Conservation (phyloP, 495 filamentous ascomycete species). For the Bacidia rubella region DNA sequence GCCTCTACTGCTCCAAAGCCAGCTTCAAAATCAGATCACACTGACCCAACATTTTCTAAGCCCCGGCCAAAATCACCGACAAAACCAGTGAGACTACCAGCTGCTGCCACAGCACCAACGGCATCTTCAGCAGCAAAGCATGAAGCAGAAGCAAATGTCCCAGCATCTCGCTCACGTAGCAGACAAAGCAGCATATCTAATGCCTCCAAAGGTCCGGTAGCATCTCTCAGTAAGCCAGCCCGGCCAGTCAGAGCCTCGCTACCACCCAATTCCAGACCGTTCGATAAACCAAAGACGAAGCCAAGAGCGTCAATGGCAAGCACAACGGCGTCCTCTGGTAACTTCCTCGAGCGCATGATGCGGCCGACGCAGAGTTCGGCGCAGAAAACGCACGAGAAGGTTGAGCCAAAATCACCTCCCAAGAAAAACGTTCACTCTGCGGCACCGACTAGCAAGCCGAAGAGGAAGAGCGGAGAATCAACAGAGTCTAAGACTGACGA, state of each 20-base stretch:
- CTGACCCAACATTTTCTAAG: constrained; percentile 28
- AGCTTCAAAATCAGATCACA: constrained; percentile 11
- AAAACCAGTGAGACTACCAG: constrained; percentile 44
- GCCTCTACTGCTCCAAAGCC: constrained; percentile 2
- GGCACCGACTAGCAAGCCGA: constrained; percentile 7
- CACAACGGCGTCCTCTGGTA: constrained; percentile 44
- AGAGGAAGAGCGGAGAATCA: constrained; percentile 13
- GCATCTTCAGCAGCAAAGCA: constrained; percentile 45
- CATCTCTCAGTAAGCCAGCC: constrained; percentile 12
- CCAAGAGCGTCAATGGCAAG: constrained; percentile 30
- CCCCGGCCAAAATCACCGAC: constrained; percentile 53
- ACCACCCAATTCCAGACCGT: constrained; percentile 20
- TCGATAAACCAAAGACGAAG: constrained; percentile 27
- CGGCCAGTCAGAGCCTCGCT: constrained; percentile 32
- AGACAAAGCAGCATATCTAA: constrained; percentile 27
- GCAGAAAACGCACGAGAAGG: constrained; percentile 63
- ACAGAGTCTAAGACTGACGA: constrained; percentile 9
- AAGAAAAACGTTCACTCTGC: constrained; percentile 13
- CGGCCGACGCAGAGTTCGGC: constrained; percentile 69
- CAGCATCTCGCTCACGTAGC: constrained; percentile 30
- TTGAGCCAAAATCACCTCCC: constrained; percentile 31
- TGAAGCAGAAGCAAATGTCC: constrained; percentile 17
- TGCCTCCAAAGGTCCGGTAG: constrained; percentile 10
- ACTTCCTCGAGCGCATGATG: constrained; percentile 89
- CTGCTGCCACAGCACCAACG: constrained; percentile 49